These are phyloP conservation scores for Cyberlindnera saturnus DNA, from an alignment of 805 yeast genomes.

Conservation along the genomic window DNA sequence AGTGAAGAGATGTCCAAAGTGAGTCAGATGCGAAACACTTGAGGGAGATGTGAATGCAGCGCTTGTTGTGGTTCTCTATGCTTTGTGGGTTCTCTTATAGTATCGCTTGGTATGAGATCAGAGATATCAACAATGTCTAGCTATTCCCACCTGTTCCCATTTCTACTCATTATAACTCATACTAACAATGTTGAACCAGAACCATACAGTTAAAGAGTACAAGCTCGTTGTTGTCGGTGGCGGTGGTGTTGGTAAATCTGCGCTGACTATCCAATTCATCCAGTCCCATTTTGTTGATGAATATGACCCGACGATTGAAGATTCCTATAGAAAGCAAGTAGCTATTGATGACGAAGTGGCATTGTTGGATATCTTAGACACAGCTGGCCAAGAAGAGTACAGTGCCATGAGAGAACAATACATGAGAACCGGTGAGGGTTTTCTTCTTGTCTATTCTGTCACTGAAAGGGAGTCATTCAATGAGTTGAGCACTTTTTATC, in stretches of 20 bases:
- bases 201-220: constrained; percentile 57
- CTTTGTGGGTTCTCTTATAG: too few species aligned
- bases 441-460: constrained; percentile 80
- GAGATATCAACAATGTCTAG: too few species aligned
- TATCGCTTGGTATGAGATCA: too few species aligned
- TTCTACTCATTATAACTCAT: neutral
- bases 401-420: constrained; percentile 91
- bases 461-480: constrained; percentile 82
- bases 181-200: constrained; percentile 4
- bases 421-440: constrained; percentile 96
- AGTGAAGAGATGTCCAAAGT: neutral
- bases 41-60: neutral
- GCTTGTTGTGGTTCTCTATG: too few species aligned
- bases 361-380: constrained; percentile 83
- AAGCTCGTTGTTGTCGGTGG: constrained; percentile 97
- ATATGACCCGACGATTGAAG: constrained; percentile 97
- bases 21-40: neutral
- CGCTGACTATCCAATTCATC: constrained; percentile 89
- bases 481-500: constrained; percentile 73
- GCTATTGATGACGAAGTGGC: constrained; percentile 75
- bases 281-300: constrained; percentile 96
- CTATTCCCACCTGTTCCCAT: too few species aligned
- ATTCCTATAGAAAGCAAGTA: constrained; percentile 82
- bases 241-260: constrained; percentile 98
- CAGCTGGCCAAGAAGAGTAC: constrained; percentile 98